Evolutionary conservation across 2,329 filamentous ascomycete genomes (phyloP), one percentile per base, ranked within the genome.

Genomic region (Penicillium italicum): DNA sequence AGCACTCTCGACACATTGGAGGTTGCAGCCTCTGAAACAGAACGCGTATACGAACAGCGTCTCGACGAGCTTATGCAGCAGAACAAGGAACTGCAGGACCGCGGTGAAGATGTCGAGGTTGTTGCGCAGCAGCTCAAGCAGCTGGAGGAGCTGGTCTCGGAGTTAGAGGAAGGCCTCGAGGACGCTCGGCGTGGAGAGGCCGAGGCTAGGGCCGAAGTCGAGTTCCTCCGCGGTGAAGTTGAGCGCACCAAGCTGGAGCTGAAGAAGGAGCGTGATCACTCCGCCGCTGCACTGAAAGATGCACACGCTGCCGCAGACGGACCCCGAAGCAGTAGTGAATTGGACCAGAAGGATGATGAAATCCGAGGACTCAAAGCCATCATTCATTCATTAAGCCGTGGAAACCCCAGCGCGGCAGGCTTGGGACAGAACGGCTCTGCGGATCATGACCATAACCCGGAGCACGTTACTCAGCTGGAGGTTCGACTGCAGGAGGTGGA

Each of bases 1-100:
- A 96, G 90, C 72, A 99, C 94, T 18, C 94, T 99, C 59, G 94
- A 99, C 75, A 96, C 93, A 0, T 80, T 99, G 48, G 94, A 99
- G 73, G 84, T 97, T 77, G 95, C 94, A 2, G 96, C 91, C 69
- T 89, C 91, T 0, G 94, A 99, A 76, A 99, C 94, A 0, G 77
- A 97, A 74, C 84, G 93, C 26, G 93, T 99, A 14, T 99, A 99
- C 70, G 94, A 99, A 62, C 75, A 77, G 56, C 71, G 77, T 36
- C 67, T 80, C 4, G 77, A 79, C 50, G 76, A 79, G 56, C 76
- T 99, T 38, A 83, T 94, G 75, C 83, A 87, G 56, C 92, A 97
- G 66, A 81, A 96, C 28, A 84, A 87, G 50, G 91, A 96, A 56
- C 78, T 94, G 3, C 88, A 93, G 62, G 88, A 91, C 41, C 83